Percentiles rank a stretch among this genome's conserved stretches.
Conservation (phyloP, 257 asterid species). For the Solanum boliviense region DNA sequence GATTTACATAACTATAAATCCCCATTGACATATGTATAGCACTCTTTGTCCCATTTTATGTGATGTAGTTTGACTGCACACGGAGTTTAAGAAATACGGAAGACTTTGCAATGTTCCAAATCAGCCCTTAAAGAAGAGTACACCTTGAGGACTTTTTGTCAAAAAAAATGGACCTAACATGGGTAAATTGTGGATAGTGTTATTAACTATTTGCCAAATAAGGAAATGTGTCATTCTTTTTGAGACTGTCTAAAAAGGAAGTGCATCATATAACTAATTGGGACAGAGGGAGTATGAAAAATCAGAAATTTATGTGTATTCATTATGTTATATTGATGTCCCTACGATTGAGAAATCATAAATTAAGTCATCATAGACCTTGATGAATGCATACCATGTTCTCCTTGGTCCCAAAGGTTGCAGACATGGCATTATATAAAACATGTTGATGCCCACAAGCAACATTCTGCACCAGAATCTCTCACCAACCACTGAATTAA, state of each 20-base stretch:
- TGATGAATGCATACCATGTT: slow-evolving; percentile 17
- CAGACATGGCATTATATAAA: not conserved
- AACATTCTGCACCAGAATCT: slow-evolving; percentile 7
- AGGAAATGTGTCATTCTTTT: not conserved
- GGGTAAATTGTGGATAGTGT: not conserved
- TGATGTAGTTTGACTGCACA: not conserved
- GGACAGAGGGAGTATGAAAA: not conserved
- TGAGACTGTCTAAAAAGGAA: not conserved
- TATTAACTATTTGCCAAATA: not conserved
- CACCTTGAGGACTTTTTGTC: not conserved
- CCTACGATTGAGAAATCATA: slow-evolving; percentile 3
- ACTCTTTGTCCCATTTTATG: not conserved
- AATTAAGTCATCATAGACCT: not conserved
- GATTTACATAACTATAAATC: not conserved
- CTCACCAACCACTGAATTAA: slow-evolving; percentile 1
- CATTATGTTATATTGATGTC: not conserved
- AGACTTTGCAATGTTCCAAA: not conserved
- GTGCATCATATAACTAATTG: not conserved
- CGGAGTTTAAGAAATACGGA: not conserved
- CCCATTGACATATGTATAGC: not conserved
- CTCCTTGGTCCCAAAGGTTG: slow-evolving; percentile 7
- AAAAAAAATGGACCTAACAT: not conserved
- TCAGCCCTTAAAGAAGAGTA: not conserved
- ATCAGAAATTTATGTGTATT: not conserved
- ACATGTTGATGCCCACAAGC: slow-evolving; percentile 18